phyloP scores from a whole-genome alignment of 2,329 filamentous ascomycete genomes.

The Calycina herbarum region DNA sequence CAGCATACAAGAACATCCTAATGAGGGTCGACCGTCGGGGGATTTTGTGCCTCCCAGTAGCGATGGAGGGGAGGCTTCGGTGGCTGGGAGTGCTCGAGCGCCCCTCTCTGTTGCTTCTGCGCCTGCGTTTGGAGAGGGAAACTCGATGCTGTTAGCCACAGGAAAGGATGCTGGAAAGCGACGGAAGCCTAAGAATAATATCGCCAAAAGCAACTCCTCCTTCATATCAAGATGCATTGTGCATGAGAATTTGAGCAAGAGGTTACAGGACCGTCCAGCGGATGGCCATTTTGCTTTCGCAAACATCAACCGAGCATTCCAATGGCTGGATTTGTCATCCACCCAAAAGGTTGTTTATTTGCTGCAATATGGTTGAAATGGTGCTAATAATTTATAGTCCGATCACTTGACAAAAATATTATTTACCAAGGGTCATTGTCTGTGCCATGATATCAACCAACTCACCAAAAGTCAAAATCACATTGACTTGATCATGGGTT shows the following conservation, averaged over 20 bases:
- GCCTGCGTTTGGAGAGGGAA: slow-evolving; percentile 83
- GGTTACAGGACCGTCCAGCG: slow-evolving; percentile 72
- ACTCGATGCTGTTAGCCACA: slow-evolving; percentile 65
- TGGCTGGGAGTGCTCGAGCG: slow-evolving; percentile 44
- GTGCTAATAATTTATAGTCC: slow-evolving; percentile 50
- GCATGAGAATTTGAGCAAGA: slow-evolving; percentile 77
- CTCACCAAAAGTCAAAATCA: slow-evolving; percentile 77
- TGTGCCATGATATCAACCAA: slow-evolving; percentile 90
- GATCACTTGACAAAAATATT: slow-evolving; percentile 95
- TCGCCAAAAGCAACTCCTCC: slow-evolving; percentile 97
- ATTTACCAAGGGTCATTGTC: slow-evolving; percentile 92
- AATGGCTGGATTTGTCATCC: slow-evolving; percentile 91
- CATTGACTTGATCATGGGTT: slow-evolving; percentile 91
- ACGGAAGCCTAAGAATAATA: slow-evolving; percentile 96
- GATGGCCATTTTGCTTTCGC: slow-evolving; percentile 89
- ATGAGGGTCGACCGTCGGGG: slow-evolving; percentile 59
- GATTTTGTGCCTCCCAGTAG: slow-evolving; percentile 61
- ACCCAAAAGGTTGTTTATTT: slow-evolving; percentile 56
- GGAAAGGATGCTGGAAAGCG: slow-evolving; percentile 76
- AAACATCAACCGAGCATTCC: slow-evolving; percentile 92
- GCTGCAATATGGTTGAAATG: neutral
- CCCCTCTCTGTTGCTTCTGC: slow-evolving; percentile 40
- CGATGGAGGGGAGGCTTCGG: slow-evolving; percentile 52
- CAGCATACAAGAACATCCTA: slow-evolving; percentile 62
- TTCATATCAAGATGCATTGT: slow-evolving; percentile 97